phyloP scores from a whole-genome alignment of 2,329 filamentous ascomycete species.

The Epichloe baconii region DNA sequence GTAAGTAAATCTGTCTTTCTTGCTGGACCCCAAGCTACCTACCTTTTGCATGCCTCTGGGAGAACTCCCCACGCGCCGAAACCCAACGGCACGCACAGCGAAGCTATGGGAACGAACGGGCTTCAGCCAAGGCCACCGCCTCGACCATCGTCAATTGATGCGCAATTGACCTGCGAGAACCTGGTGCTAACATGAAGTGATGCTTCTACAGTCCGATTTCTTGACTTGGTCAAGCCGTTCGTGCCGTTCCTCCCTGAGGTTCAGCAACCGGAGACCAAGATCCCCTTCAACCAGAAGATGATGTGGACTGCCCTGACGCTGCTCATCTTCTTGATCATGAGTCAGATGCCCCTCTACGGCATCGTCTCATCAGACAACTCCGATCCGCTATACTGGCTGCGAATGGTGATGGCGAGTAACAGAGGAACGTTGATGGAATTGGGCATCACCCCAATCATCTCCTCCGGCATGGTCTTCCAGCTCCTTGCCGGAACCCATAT shows the following conservation, averaged over 20 bases:
- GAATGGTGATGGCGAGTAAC: conserved; percentile 99
- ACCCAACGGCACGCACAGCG: background rate
- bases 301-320: conserved; percentile 93
- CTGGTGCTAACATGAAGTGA: conserved; percentile 15
- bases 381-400: conserved; percentile 97
- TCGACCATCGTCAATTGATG: conserved; percentile 4
- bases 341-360: conserved; percentile 97
- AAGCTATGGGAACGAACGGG: conserved; percentile 4
- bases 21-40: conserved; percentile 7
- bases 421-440: conserved; percentile 91
- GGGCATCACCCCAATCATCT: conserved; percentile 98
- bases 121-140: background rate
- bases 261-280: conserved; percentile 94
- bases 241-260: conserved; percentile 99
- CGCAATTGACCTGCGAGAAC: conserved; percentile 15
- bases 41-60: background rate
- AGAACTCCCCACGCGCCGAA: background rate
- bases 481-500: conserved; percentile 98
- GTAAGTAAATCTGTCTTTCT: conserved; percentile 27
- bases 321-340: conserved; percentile 99
- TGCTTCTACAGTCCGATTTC: conserved; percentile 69
- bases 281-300: conserved; percentile 96
- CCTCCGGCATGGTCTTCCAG: conserved; percentile 99
- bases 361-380: conserved; percentile 98
- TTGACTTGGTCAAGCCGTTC: conserved; percentile 99